These are phyloP conservation scores for Huntiella bhutanensis DNA, from an alignment of 2,329 filamentous ascomycete genomes.

Conservation along the genomic window DNA sequence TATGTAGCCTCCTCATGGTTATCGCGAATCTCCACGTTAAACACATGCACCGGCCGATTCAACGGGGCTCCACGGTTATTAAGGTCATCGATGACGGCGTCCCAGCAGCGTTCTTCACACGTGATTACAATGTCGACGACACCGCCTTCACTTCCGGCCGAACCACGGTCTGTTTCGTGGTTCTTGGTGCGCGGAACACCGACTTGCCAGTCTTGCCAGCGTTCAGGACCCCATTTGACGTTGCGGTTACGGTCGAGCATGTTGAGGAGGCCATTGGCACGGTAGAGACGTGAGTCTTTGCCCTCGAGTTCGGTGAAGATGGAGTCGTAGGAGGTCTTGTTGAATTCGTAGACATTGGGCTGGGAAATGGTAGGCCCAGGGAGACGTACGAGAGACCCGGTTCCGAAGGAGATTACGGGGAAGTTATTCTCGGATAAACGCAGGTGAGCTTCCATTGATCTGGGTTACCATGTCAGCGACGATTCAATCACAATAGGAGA, in stretches of 20 bases:
- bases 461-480: conserved; percentile 17
- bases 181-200: conserved; percentile 60
- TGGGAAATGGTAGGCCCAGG: conserved; percentile 81
- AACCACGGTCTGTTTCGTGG: conserved; percentile 57
- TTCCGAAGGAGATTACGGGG: conserved; percentile 96
- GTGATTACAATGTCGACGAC: conserved; percentile 90
- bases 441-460: conserved; percentile 98
- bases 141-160: conserved; percentile 65
- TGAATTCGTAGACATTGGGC: conserved; percentile 96
- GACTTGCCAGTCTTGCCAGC: conserved; percentile 94
- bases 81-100: conserved; percentile 87
- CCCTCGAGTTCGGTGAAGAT: conserved; percentile 82
- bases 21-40: conserved; percentile 96
- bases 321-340: conserved; percentile 82
- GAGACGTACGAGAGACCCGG: conserved; percentile 79
- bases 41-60: conserved; percentile 87
- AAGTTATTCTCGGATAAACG: conserved; percentile 71
- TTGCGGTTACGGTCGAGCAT: conserved; percentile 86
- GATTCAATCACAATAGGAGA: neutral
- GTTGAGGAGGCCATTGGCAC: conserved; percentile 78
- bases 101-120: conserved; percentile 95
- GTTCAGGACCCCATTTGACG: conserved; percentile 88
- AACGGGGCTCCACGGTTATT: conserved; percentile 68
- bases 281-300: conserved; percentile 77
- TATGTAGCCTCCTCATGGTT: conserved; percentile 93